These are phyloP conservation scores for Friedmanniomyces simplex DNA, from an alignment of 495 filamentous ascomycete genomes.

Conservation along the genomic window DNA sequence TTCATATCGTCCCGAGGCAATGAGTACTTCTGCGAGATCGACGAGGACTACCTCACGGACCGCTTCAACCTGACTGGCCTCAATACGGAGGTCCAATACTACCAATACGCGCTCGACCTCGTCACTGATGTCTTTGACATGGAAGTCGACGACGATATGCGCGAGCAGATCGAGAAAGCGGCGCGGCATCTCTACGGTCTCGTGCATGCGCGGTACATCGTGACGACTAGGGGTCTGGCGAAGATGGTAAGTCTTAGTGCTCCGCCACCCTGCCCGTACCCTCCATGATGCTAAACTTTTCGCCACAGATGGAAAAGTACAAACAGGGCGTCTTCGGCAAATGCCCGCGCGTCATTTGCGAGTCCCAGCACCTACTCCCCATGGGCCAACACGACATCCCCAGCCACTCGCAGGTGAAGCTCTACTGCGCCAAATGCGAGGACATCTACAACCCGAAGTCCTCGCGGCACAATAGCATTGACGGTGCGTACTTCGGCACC, in stretches of 20 bases:
- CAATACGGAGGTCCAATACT: slow-evolving; percentile 95
- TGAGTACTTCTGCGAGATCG: slow-evolving; percentile 99
- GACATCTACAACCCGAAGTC: slow-evolving; percentile 99
- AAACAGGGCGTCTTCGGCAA: slow-evolving; percentile 98
- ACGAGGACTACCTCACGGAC: slow-evolving; percentile 97
- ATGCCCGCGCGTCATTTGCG: slow-evolving; percentile 90
- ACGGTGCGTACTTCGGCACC: slow-evolving; percentile 95
- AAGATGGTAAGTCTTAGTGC: slow-evolving; percentile 69
- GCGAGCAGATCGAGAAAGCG: slow-evolving; percentile 96
- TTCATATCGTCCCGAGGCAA: slow-evolving; percentile 97
- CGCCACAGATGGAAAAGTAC: slow-evolving; percentile 81
- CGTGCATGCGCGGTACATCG: slow-evolving; percentile 94
- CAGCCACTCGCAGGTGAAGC: slow-evolving; percentile 76
- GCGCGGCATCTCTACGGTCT: slow-evolving; percentile 93
- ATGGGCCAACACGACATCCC: slow-evolving; percentile 86
- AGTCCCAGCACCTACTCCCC: slow-evolving; percentile 80
- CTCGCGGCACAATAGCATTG: slow-evolving; percentile 84
- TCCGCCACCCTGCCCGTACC: slow-evolving; percentile 1
- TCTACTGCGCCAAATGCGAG: slow-evolving; percentile 95
- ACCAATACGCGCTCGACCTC: slow-evolving; percentile 97
- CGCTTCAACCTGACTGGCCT: slow-evolving; percentile 96
- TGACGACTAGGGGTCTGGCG: slow-evolving; percentile 81
- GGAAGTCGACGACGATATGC: slow-evolving; percentile 95
- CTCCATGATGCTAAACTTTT: slow-evolving; percentile 3
- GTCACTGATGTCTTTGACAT: slow-evolving; percentile 99